A percentile compares a stretch with the other conserved stretches of the same genome.
Conservation (phyloP, 441 rosid genomes). For the Euphorbia schlechtendalii region DNA sequence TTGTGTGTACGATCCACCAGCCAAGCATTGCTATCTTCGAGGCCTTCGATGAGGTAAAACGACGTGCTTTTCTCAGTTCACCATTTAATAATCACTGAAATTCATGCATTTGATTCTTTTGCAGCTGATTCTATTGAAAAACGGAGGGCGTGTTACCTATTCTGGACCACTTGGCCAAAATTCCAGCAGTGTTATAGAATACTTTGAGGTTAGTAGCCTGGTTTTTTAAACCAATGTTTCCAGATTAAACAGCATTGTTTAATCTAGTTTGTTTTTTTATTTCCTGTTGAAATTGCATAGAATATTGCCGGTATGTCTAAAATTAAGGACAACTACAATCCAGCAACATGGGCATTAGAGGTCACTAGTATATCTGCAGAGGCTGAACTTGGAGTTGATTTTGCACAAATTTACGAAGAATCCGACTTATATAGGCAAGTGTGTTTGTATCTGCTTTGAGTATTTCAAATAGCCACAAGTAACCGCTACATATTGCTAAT, state of each 20-base stretch:
- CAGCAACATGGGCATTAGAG: constrained; percentile 66
- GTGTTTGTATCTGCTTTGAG: neutral
- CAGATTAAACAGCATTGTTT: neutral
- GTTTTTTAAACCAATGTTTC: neutral
- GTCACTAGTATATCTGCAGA: constrained; percentile 47
- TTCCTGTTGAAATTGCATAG: constrained; percentile 18
- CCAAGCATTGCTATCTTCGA: constrained; percentile 63
- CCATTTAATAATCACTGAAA: too few relatives aligned
- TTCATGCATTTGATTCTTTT: constrained; percentile 8
- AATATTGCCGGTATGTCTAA: constrained; percentile 41
- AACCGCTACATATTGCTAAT: neutral
- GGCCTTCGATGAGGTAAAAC: constrained; percentile 54
- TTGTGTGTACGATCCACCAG: constrained; percentile 70
- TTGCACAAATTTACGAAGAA: constrained; percentile 32
- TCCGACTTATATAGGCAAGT: constrained; percentile 36
- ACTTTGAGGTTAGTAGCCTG: constrained; percentile 35
- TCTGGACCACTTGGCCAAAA: constrained; percentile 44
- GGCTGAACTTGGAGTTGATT: constrained; percentile 44
- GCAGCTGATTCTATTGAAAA: constrained; percentile 56
- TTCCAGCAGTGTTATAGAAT: constrained; percentile 43
- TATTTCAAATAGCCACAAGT: neutral
- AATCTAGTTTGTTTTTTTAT: neutral
- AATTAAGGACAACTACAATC: constrained; percentile 50
- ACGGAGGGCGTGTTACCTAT: constrained; percentile 53
- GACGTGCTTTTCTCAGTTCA: neutral